phyloP scores from a whole-genome alignment of 2,329 filamentous ascomycete species.

The Neurospora crassa region DNA sequence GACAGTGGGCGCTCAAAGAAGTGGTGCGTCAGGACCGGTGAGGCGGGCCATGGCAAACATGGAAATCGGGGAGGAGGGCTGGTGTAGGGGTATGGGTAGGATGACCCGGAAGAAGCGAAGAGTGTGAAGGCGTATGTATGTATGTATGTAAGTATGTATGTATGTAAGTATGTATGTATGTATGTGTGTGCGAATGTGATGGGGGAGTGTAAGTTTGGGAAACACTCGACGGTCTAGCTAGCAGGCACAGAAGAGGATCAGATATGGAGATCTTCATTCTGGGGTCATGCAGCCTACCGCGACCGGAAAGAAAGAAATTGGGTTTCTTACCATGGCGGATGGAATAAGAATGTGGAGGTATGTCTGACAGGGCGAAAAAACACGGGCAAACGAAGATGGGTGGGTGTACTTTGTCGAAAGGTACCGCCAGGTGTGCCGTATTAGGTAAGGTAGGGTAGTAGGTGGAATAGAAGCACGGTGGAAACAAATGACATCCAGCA shows the following conservation, averaged over 20 bases:
- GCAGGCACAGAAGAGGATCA: slow-evolving; percentile 7
- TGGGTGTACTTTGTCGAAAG: slow-evolving; percentile 13
- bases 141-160: slow-evolving; percentile 2
- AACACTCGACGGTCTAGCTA: slow-evolving; percentile 7
- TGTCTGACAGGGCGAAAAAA: slow-evolving; percentile 29
- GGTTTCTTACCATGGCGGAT: slow-evolving; percentile 37
- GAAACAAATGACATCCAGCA: slow-evolving; percentile 4
- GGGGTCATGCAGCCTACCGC: slow-evolving; percentile 33
- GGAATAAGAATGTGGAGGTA: slow-evolving; percentile 20
- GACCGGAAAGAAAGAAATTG: slow-evolving; percentile 25
- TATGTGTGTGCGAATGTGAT: slow-evolving; percentile 7
- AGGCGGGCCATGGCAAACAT: slow-evolving; percentile 14
- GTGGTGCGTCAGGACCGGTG: slow-evolving; percentile 16
- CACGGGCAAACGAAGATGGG: slow-evolving; percentile 15
- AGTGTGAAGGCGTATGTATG: slow-evolving; percentile 1
- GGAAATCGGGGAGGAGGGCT: slow-evolving; percentile 14
- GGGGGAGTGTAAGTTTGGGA: slow-evolving; percentile 3
- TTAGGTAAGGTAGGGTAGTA: slow-evolving; percentile 7
- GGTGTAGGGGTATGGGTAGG: slow-evolving; percentile 11
- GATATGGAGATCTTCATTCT: slow-evolving; percentile 28
- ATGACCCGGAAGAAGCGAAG: slow-evolving; percentile 14
- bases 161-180: slow-evolving; percentile 3
- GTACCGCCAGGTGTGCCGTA: slow-evolving; percentile 12
- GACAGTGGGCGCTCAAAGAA: slow-evolving; percentile 9
- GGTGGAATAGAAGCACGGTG: slow-evolving; percentile 4